A percentile compares a stretch with the other conserved stretches of the same genome.
phyloP scores from a whole-genome alignment of 768 basidiomycete genomes.

The Albatrellus ellisii region DNA sequence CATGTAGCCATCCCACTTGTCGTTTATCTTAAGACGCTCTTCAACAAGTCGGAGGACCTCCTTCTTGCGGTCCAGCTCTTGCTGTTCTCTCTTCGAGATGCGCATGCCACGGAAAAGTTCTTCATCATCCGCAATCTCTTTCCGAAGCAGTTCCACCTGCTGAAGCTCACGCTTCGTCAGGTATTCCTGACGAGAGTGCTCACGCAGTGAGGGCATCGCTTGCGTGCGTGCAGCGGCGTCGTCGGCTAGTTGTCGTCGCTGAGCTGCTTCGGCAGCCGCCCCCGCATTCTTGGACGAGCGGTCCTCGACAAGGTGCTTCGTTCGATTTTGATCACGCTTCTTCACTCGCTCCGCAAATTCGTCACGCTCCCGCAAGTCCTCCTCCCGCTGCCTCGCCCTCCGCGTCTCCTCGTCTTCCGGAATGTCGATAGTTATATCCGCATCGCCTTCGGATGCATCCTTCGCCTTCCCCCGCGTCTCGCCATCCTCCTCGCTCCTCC shows the following conservation, averaged over 20 bases:
- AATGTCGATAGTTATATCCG: slow-evolving; percentile 30
- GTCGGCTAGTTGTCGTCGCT: slow-evolving; percentile 72
- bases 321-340: slow-evolving; percentile 70
- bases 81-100: slow-evolving; percentile 69
- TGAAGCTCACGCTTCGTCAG: slow-evolving; percentile 94
- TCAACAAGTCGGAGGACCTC: slow-evolving; percentile 86
- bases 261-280: slow-evolving; percentile 72
- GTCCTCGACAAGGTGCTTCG: slow-evolving; percentile 88
- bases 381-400: slow-evolving; percentile 57
- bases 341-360: slow-evolving; percentile 85
- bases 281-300: slow-evolving; percentile 66
- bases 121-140: slow-evolving; percentile 92
- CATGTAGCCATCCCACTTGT: slow-evolving; percentile 92
- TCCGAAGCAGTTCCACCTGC: slow-evolving; percentile 83
- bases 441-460: slow-evolving; percentile 25
- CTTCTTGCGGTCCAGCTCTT: slow-evolving; percentile 83
- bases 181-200: slow-evolving; percentile 90
- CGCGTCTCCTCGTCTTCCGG: slow-evolving; percentile 62
- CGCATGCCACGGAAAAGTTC: slow-evolving; percentile 85
- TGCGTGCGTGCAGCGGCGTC: slow-evolving; percentile 27
- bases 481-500: slow-evolving; percentile 34
- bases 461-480: slow-evolving; percentile 12
- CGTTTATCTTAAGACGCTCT: slow-evolving; percentile 87
- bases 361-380: slow-evolving; percentile 81
- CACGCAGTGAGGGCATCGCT: slow-evolving; percentile 62